A percentile compares a stretch with the other conserved stretches of the same genome.
These are phyloP conservation scores for Carallia brachiata DNA, from an alignment of 345 rosid genomes.

Conservation along the genomic window DNA sequence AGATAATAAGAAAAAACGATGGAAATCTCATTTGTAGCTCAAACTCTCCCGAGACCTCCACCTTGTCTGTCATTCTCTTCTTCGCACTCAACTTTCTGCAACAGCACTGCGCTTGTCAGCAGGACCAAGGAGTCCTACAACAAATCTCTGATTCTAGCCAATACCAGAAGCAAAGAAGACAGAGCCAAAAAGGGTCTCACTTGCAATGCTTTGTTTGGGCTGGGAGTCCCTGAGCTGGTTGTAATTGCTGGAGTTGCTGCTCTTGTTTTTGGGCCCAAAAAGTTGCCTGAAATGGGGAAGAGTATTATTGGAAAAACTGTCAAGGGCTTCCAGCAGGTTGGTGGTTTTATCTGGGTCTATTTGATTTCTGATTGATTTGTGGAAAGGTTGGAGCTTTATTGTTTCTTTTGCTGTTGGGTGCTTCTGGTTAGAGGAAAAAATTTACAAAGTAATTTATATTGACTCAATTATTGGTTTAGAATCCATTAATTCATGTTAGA, in stretches of 20 bases:
- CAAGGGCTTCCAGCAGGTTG: constrained; percentile 93
- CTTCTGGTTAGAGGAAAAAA: neutral
- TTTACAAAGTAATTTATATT: neutral
- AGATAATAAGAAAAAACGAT: constrained; percentile 25
- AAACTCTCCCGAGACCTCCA: constrained; percentile 34
- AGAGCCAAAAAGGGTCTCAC: constrained; percentile 46
- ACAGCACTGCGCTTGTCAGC: constrained; percentile 19
- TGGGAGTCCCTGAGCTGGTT: constrained; percentile 91
- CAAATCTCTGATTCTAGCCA: constrained; percentile 37
- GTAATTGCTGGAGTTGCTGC: constrained; percentile 97
- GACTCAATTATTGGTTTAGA: neutral
- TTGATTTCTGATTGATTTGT: constrained; percentile 10
- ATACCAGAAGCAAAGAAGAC: constrained; percentile 32
- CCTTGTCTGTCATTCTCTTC: constrained; percentile 46
- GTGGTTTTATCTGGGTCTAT: constrained; percentile 11
- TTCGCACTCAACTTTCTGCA: constrained; percentile 47
- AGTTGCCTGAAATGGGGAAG: constrained; percentile 91
- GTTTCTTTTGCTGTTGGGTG: constrained; percentile 8
- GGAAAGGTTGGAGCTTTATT: constrained; percentile 10
- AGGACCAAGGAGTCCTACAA: constrained; percentile 14
- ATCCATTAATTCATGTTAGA: neutral
- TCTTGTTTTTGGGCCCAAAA: constrained; percentile 88
- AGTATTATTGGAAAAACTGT: constrained; percentile 96
- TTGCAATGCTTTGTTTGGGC: constrained; percentile 85
- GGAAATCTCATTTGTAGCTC: constrained; percentile 59